A percentile compares a stretch with the other conserved stretches of the same genome.
Evolutionary conservation across 2,329 filamentous ascomycete genomes (phyloP).

Genomic region (Parafenestella ontariensis): DNA sequence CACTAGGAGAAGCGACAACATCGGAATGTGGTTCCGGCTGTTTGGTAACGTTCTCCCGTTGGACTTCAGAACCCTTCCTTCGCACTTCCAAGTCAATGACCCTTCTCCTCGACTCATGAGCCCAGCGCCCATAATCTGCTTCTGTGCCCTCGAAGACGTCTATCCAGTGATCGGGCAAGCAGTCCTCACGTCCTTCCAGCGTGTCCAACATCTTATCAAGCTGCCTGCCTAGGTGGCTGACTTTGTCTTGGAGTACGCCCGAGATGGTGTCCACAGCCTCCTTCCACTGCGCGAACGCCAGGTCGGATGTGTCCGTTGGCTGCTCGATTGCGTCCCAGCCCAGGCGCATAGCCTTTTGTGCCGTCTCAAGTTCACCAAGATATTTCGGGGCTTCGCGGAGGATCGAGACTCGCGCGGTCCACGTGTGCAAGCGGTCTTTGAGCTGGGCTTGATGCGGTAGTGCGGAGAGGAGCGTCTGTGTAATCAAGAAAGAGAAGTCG

Average conservation of each 20-base stretch:
- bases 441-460: constrained; percentile 81
- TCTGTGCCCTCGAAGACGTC: constrained; percentile 85
- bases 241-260: constrained; percentile 69
- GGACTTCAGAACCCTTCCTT: constrained; percentile 23
- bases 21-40: constrained; percentile 17
- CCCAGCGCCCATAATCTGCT: constrained; percentile 79
- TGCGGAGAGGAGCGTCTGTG: constrained; percentile 87
- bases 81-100: constrained; percentile 69
- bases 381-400: constrained; percentile 76
- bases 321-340: constrained; percentile 69
- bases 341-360: constrained; percentile 68
- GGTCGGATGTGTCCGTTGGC: constrained; percentile 40
- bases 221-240: constrained; percentile 72
- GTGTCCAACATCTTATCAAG: constrained; percentile 87
- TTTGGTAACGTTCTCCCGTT: constrained; percentile 4
- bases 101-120: constrained; percentile 75
- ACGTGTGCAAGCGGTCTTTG: constrained; percentile 74
- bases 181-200: constrained; percentile 83
- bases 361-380: constrained; percentile 68
- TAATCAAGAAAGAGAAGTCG: constrained; percentile 88
- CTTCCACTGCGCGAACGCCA: constrained; percentile 43
- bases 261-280: constrained; percentile 62
- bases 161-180: constrained; percentile 85
- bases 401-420: constrained; percentile 78
- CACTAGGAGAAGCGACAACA: not conserved